Base-by-base conservation (phyloP, 257 asterid genomes). In the Voacanga thouarsii region DNA sequence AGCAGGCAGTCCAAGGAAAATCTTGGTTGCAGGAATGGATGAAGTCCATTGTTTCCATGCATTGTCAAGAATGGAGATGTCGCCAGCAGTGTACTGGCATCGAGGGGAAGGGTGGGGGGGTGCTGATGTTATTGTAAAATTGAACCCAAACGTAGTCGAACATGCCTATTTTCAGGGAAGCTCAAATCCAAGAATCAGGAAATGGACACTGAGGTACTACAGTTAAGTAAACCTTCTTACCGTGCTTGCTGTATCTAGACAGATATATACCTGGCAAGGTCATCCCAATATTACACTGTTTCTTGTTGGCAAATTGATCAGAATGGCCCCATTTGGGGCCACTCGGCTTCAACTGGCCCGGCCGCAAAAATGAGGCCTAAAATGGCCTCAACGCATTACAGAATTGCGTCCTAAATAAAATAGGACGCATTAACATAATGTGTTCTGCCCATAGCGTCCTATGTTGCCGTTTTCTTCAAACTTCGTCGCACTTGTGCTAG, bases 171-270 rank as follows among this genome's bases (percentile, higher is more conserved):
- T 78, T 72, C 75, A 89, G 43, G 1, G 94, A 91, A 6, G 72
- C 83, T 41, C 92, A 91, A 2, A 89, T 67, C 87, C 89, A 84
- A 5, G 85, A 83, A 61, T 89, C 92, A 0, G 96, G 96, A 47
- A 80, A 89, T 14, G 92, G 92, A 82, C 94, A 89, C 50, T 89
- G 93, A 7, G 94, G 93, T 4, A 92, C 94, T 2, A 89, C 91
- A 4, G 3, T 77, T 39, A 88, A 77, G 81, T 79, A 82, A 3
- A 87, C 81, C 80, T 80, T 89, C 28, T 79, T 80, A n/a, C 92
- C 88, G 18, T 71, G 69, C 39, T 67, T 84, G 83, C 86, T 83
- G 28, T 85, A 85, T 3, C 55, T 53, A 0, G 85, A 75, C 0
- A 89, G 86, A 21, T 59, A n/a, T n/a, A n/a, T n/a, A 86, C 67